These are phyloP conservation scores for Botrytis deweyae DNA, from an alignment of 2,329 filamentous ascomycete species.

Conservation along the genomic window DNA sequence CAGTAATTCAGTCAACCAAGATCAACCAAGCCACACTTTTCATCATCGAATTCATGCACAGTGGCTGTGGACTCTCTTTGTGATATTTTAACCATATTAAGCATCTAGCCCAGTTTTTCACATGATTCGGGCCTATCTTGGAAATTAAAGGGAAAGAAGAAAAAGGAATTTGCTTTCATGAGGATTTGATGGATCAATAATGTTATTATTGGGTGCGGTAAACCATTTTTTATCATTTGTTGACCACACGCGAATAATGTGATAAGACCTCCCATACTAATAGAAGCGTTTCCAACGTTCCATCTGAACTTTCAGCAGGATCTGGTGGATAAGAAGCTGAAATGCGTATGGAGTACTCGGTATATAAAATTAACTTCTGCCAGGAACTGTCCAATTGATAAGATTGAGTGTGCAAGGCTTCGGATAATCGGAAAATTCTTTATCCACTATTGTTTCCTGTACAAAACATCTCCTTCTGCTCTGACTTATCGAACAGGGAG, in stretches of 20 bases:
- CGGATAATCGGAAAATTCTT: neutral
- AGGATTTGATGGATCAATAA: neutral
- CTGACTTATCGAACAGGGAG: neutral
- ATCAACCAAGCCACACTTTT: constrained; percentile 5
- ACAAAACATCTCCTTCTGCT: neutral
- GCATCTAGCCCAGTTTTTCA: neutral
- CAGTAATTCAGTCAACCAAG: neutral
- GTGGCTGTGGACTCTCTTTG: neutral
- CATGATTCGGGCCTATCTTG: neutral
- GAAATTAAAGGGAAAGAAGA: neutral
- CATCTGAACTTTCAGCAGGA: neutral
- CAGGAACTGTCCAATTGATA: neutral
- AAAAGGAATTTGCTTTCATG: neutral
- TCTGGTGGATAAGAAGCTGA: neutral
- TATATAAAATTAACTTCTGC: neutral
- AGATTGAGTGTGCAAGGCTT: neutral
- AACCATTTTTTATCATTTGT: neutral
- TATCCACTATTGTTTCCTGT: neutral
- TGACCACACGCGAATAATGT: neutral
- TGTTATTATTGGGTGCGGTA: neutral
- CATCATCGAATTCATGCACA: constrained; percentile 2
- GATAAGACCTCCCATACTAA: neutral
- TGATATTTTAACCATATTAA: neutral
- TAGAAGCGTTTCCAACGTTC: neutral
- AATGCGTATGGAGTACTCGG: neutral